Base-by-base conservation (phyloP, 441 rosid genomes). In the Adansonia gregorii region DNA sequence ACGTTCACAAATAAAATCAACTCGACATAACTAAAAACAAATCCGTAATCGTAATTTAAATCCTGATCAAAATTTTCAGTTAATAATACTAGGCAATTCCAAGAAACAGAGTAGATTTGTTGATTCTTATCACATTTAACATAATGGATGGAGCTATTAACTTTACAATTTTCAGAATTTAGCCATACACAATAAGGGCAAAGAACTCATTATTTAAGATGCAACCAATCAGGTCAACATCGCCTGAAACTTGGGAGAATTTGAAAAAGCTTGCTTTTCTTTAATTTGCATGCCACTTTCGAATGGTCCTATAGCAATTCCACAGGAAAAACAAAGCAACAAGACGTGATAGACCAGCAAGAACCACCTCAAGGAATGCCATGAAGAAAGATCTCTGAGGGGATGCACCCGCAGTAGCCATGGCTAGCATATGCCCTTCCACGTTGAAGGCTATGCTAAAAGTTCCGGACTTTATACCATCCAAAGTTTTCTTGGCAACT, bases 361-460 rank as follows among this genome's bases (percentile, higher is more conserved):
- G 70, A 74, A 82, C 75, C 19, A 95, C 95, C 86, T 95, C 98
- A 71, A 91, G 54, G 81, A 91, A 91, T 60, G 99, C 98, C 86
- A 89, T 84, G 83, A 84, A 43, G 68, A 67, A 88, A 15, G 98
- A 92, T 79, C 91, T 86, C 73, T 92, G 97, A 67, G 99, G 99
- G 12, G 97, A 88, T 78, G 91, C 80, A 73, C 97, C 97, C 10
- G 95, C 88, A 48, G 93, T 89, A 1, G 91, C 92, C 3, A 88
- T 84, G 49, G 95, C 80, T 39, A 94, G 73, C 48, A 91, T 67
- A 66, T 80, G 66, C 54, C 99, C 97, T 72, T 86, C 93, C 41
- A 85, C 80, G 86, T 94, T 94, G 82, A 97, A 95, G 17, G 93
- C 80, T 49, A 92, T 81, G 4, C 82, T 74, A 81, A 94, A 95